A percentile compares a stretch with the other conserved stretches of the same genome.
These are phyloP conservation scores for Stachybotrys chartarum DNA, from an alignment of 2,329 filamentous ascomycete species.

Conservation along the genomic window DNA sequence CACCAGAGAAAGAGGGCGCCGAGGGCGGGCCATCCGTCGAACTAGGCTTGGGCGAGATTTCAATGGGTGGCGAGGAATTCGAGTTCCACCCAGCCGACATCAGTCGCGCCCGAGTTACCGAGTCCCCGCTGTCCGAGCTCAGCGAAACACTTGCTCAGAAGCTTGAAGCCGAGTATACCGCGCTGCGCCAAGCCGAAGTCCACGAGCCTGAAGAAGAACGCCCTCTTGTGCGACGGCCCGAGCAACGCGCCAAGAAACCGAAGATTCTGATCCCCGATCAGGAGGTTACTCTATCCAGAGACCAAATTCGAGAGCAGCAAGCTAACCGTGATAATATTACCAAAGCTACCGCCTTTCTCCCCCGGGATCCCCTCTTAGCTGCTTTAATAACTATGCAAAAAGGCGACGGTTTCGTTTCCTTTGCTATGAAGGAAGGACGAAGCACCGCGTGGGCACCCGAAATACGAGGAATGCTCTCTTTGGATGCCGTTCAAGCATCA, in stretches of 20 bases:
- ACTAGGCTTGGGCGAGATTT: slow-evolving; percentile 51
- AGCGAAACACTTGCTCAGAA: slow-evolving; percentile 55
- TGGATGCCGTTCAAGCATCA: slow-evolving; percentile 71
- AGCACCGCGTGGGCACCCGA: slow-evolving; percentile 84
- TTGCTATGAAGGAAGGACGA: slow-evolving; percentile 74
- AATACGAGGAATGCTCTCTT: slow-evolving; percentile 78
- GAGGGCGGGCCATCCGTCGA: slow-evolving; percentile 50
- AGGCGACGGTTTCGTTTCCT: slow-evolving; percentile 82
- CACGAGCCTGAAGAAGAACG: slow-evolving; percentile 54
- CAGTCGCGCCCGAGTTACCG: slow-evolving; percentile 58
- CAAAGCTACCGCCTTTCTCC: slow-evolving; percentile 74
- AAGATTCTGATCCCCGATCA: slow-evolving; percentile 78
- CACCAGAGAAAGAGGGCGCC: slow-evolving; percentile 47
- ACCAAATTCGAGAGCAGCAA: slow-evolving; percentile 80
- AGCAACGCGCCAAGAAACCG: slow-evolving; percentile 67
- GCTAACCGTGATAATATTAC: slow-evolving; percentile 80
- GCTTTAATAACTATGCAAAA: slow-evolving; percentile 89
- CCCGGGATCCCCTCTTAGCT: slow-evolving; percentile 78
- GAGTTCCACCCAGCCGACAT: slow-evolving; percentile 56
- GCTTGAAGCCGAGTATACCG: slow-evolving; percentile 52
- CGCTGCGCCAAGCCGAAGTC: slow-evolving; percentile 44
- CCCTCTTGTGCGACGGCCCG: slow-evolving; percentile 57
- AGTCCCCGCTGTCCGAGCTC: slow-evolving; percentile 64
- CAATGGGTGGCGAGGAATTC: slow-evolving; percentile 57
- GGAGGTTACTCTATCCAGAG: slow-evolving; percentile 68